phyloP scores from a whole-genome alignment of 257 asterid species.

The Solanum pennellii region DNA sequence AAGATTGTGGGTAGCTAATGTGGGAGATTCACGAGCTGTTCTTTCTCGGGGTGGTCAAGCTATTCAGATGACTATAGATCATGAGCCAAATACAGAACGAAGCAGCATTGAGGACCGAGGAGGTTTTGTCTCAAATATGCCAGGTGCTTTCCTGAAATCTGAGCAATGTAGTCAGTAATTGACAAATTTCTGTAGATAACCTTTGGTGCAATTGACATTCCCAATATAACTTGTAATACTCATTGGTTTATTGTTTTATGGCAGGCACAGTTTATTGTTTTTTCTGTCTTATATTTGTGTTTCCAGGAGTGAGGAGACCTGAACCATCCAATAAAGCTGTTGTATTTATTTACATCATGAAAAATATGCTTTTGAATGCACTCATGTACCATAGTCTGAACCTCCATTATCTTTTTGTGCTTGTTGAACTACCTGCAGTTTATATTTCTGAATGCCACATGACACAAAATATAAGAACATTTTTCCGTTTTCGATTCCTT shows the following conservation, averaged over 20 bases:
- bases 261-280: not conserved
- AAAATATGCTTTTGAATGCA: not conserved
- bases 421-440: not conserved
- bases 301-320: not conserved
- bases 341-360: not conserved
- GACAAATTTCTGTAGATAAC: not conserved
- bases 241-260: not conserved
- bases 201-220: not conserved
- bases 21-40: slow-evolving; percentile 44
- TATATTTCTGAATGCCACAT: not conserved
- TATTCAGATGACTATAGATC: slow-evolving; percentile 32
- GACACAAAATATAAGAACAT: not conserved
- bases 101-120: slow-evolving; percentile 33
- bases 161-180: not conserved
- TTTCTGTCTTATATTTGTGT: not conserved
- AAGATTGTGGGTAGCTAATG: slow-evolving; percentile 32
- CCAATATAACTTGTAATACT: not conserved
- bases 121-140: slow-evolving; percentile 36
- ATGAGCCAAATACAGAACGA: slow-evolving; percentile 37
- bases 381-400: not conserved
- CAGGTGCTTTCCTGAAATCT: slow-evolving; percentile 18
- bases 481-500: not conserved
- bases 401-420: not conserved
- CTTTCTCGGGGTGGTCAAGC: slow-evolving; percentile 32
- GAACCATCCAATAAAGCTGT: not conserved